A percentile compares a stretch with the other conserved stretches of the same genome.
phyloP scores from a whole-genome alignment of 345 rosid species.

The Pseudoturritis turrita region DNA sequence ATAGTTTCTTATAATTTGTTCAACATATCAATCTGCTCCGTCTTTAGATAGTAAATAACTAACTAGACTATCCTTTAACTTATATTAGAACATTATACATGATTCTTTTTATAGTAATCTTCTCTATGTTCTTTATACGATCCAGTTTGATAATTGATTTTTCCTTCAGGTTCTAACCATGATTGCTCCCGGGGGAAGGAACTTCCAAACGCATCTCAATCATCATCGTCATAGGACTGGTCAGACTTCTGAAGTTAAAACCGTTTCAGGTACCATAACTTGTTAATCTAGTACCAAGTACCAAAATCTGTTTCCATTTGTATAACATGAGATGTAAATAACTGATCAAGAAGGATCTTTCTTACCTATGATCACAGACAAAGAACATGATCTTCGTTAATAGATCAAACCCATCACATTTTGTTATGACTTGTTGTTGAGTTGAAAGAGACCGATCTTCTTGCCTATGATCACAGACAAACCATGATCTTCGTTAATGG shows the following conservation, averaged over 20 bases:
- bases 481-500: not conserved
- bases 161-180: slow-evolving; percentile 10
- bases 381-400: no score
- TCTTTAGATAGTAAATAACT: not conserved
- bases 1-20: not conserved
- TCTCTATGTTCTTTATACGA: not conserved
- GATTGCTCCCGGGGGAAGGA: not conserved
- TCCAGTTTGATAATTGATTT: not conserved
- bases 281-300: not conserved
- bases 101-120: not conserved
- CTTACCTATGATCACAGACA: no score
- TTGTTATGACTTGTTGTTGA: not conserved
- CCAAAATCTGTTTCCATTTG: not conserved
- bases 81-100: not conserved
- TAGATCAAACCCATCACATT: not conserved
- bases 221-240: not conserved
- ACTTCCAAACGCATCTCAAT: not conserved
- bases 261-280: not conserved
- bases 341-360: not conserved
- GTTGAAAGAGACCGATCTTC: not conserved
- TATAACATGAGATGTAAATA: not conserved
- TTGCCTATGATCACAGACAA: not conserved
- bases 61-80: not conserved
- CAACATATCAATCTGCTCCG: not conserved
- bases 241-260: not conserved